These are phyloP conservation scores for Pontederia crassipes DNA, from an alignment of 176 grass and related monocot species.

Conservation along the genomic window DNA sequence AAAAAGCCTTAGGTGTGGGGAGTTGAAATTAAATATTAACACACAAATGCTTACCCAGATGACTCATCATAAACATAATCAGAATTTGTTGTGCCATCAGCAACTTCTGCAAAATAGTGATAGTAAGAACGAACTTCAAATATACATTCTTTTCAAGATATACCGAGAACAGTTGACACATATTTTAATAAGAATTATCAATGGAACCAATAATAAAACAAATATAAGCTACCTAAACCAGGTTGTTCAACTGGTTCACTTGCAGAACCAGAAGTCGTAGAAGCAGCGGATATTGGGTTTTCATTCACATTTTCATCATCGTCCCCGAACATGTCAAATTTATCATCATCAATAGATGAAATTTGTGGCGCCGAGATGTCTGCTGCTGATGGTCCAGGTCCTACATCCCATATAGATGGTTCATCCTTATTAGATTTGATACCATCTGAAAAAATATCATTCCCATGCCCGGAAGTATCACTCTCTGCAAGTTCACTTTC, in stretches of 20 bases:
- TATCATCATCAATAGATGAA: slow-evolving; percentile 32
- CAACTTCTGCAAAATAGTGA: slow-evolving; percentile 36
- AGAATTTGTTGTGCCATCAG: slow-evolving; percentile 37
- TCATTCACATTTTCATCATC: slow-evolving; percentile 46
- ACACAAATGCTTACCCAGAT: slow-evolving; percentile 51
- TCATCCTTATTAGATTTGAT: slow-evolving; percentile 29
- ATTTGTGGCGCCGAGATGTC: slow-evolving; percentile 27
- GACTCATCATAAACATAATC: slow-evolving; percentile 78
- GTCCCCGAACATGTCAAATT: slow-evolving; percentile 86
- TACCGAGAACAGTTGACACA: not conserved
- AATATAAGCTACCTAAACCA: slow-evolving; percentile 26
- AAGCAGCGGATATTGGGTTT: slow-evolving; percentile 30
- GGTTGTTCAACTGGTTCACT: slow-evolving; percentile 21
- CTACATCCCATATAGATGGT: slow-evolving; percentile 42
- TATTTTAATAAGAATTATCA: slow-evolving; percentile 7
- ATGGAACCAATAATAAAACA: not conserved
- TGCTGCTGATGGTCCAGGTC: slow-evolving; percentile 31
- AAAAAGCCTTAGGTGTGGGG: no score
- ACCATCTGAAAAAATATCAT: slow-evolving; percentile 39
- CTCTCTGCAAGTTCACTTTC: slow-evolving; percentile 19
- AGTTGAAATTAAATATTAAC: slow-evolving; percentile 1
- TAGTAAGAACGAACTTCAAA: slow-evolving; percentile 6
- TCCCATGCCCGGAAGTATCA: slow-evolving; percentile 11
- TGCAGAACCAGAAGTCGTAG: slow-evolving; percentile 24
- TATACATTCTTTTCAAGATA: slow-evolving; percentile 2